Conservation (phyloP, 371 early-diverging fungal species). For the Circinella umbellata region DNA sequence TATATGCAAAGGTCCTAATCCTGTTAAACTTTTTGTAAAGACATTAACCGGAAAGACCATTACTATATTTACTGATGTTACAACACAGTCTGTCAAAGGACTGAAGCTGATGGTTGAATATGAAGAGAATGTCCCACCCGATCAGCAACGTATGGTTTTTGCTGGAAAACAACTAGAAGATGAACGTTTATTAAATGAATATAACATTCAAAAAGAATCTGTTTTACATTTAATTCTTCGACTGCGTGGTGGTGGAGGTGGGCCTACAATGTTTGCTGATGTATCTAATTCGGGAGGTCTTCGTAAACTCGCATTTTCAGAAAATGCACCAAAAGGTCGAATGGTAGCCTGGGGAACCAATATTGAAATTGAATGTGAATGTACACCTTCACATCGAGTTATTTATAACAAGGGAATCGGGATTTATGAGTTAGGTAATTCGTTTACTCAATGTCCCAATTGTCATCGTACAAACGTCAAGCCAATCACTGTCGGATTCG, state of each 20-base stretch:
- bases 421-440: neutral
- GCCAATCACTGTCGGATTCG: neutral
- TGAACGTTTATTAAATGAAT: slow-evolving; percentile 80
- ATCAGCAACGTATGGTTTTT: slow-evolving; percentile 98
- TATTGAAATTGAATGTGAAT: neutral
- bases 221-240: slow-evolving; percentile 95
- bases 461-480: neutral
- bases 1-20: neutral
- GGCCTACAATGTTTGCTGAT: slow-evolving; percentile 59
- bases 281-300: neutral
- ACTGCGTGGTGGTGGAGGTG: slow-evolving; percentile 79
- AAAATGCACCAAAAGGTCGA: neutral
- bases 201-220: slow-evolving; percentile 88
- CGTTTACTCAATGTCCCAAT: neutral
- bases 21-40: neutral
- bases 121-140: slow-evolving; percentile 82
- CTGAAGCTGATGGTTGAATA: slow-evolving; percentile 61
- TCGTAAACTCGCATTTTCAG: too few species aligned
- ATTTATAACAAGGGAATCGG: neutral
- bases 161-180: slow-evolving; percentile 98
- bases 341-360: neutral
- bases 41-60: neutral
- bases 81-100: slow-evolving; percentile 66
- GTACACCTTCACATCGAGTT: neutral
- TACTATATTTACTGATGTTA: slow-evolving; percentile 37